These are phyloP conservation scores for Kodamaea fungicola DNA, from an alignment of 1,139 yeast species.

Conservation along the genomic window DNA sequence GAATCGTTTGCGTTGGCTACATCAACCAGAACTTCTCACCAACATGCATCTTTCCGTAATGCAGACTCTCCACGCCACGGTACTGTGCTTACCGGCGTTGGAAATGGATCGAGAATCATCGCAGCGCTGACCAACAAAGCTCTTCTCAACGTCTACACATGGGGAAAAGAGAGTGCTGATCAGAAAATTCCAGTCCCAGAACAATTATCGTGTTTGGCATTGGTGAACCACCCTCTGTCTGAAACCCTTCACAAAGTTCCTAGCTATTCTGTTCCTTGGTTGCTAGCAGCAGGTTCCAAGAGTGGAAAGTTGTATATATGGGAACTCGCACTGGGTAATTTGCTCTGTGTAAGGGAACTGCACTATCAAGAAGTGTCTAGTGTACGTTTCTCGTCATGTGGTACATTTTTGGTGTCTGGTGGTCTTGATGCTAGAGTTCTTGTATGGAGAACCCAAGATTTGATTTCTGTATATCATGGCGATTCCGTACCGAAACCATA, in stretches of 20 bases:
- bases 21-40: constrained; percentile 51
- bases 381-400: constrained; percentile 60
- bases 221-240: constrained; percentile 37
- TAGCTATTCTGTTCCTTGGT: constrained; percentile 55
- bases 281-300: constrained; percentile 68
- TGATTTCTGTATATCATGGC: constrained; percentile 37
- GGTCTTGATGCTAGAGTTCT: constrained; percentile 79
- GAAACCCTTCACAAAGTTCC: constrained; percentile 16
- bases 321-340: constrained; percentile 79
- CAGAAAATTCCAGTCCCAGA: constrained; percentile 89
- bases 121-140: constrained; percentile 71
- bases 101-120: constrained; percentile 46
- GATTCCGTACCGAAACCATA: constrained; percentile 35
- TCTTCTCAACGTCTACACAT: constrained; percentile 65
- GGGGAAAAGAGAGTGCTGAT: constrained; percentile 77
- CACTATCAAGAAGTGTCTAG: constrained; percentile 78
- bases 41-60: constrained; percentile 50
- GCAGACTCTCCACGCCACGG: constrained; percentile 51
- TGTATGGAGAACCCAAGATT: constrained; percentile 69
- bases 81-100: constrained; percentile 41
- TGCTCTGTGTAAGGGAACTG: constrained; percentile 70
- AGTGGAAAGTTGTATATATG: constrained; percentile 79
- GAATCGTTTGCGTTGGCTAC: constrained; percentile 48
- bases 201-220: constrained; percentile 56
- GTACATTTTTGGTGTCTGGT: constrained; percentile 68